Conservation (phyloP, 306 rosid genomes). For the Vigna hirtella region DNA sequence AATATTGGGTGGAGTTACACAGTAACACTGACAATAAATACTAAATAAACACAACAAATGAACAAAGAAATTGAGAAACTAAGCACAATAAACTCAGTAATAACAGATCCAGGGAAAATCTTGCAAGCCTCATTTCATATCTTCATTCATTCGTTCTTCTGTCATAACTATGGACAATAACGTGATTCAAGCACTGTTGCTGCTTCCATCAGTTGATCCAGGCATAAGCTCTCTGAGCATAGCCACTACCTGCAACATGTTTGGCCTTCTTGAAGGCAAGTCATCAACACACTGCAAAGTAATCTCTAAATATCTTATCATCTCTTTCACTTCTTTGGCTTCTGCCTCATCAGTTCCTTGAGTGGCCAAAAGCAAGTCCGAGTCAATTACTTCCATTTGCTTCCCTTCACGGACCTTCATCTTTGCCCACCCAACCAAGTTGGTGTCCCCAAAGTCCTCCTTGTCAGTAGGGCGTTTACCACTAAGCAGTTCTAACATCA, state of each 20-base stretch:
- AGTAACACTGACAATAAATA: conserved; percentile 31
- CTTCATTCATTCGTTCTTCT: conserved; percentile 52
- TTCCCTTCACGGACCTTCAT: conserved; percentile 89
- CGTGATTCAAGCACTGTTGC: conserved; percentile 72
- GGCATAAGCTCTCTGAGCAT: conserved; percentile 84
- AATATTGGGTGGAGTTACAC: conserved; percentile 45
- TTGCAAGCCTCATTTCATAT: conserved; percentile 51
- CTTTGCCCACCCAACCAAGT: conserved; percentile 95
- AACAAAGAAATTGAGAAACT: conserved; percentile 41
- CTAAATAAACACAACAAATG: conserved; percentile 38
- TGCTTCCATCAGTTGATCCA: conserved; percentile 77
- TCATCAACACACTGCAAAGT: conserved; percentile 86
- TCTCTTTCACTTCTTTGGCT: conserved; percentile 88
- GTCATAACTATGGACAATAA: conserved; percentile 49
- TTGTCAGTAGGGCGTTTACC: conserved; percentile 95
- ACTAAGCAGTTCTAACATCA: conserved; percentile 77
- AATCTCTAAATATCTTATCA: conserved; percentile 80
- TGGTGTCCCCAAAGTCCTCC: conserved; percentile 95
- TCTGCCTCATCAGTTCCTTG: conserved; percentile 81
- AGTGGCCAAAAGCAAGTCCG: conserved; percentile 66
- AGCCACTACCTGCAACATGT: conserved; percentile 91
- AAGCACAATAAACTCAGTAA: conserved; percentile 52
- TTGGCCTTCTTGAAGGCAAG: conserved; percentile 90
- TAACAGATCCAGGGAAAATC: conserved; percentile 49
- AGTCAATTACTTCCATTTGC: conserved; percentile 89